A percentile compares a stretch with the other conserved stretches of the same genome.
Conservation (phyloP, 257 asterid species). For the Jasminum sambac region DNA sequence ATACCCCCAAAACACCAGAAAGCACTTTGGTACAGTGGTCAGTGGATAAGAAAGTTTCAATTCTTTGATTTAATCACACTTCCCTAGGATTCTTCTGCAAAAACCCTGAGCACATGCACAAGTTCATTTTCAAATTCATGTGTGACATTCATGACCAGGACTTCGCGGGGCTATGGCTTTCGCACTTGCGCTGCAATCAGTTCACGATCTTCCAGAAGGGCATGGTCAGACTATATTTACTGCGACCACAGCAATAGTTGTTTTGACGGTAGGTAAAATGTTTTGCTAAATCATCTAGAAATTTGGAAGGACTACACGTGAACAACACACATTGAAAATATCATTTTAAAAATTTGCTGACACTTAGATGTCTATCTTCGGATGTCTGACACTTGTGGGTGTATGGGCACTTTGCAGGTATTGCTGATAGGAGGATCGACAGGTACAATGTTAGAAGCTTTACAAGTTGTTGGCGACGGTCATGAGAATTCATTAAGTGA, state of each 20-base stretch:
- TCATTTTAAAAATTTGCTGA: not conserved
- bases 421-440: slow-evolving; percentile 98
- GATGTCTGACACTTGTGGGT: not conserved
- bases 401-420: slow-evolving; percentile 53
- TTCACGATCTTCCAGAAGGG: slow-evolving; percentile 99
- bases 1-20: slow-evolving; percentile 94
- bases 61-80: slow-evolving; percentile 16
- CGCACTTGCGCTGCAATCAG: slow-evolving; percentile 94
- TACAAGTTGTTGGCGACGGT: slow-evolving; percentile 88
- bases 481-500: slow-evolving; percentile 66
- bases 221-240: slow-evolving; percentile 97
- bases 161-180: slow-evolving; percentile 99
- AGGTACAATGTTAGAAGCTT: slow-evolving; percentile 97
- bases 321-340: slow-evolving; percentile 21
- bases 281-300: slow-evolving; percentile 13
- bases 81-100: slow-evolving; percentile 13
- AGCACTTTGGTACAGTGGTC: slow-evolving; percentile 99
- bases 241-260: slow-evolving; percentile 98
- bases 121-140: slow-evolving; percentile 19
- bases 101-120: not conserved
- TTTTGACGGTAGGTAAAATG: slow-evolving; percentile 60
- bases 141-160: slow-evolving; percentile 49
- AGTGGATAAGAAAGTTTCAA: slow-evolving; percentile 31
- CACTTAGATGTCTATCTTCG: not conserved
- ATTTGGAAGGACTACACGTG: slow-evolving; percentile 19